phyloP scores from a whole-genome alignment of 2,329 filamentous ascomycete genomes.

The Sarocladium strictum region DNA sequence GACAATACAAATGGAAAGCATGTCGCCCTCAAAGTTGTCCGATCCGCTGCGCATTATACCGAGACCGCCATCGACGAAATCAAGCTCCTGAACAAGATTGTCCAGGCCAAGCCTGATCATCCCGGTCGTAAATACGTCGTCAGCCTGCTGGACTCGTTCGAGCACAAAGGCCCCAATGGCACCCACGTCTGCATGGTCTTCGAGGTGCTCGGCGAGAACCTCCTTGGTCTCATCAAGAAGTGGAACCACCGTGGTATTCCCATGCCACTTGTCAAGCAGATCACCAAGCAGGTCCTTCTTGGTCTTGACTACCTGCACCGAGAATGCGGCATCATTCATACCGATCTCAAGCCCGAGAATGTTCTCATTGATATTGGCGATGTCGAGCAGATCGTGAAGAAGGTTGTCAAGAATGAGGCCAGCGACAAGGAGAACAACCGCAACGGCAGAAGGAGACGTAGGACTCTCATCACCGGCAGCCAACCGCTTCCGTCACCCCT shows the following conservation, averaged over 20 bases:
- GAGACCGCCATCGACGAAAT: constrained; percentile 99
- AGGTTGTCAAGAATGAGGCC: constrained; percentile 78
- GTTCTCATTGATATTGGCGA: constrained; percentile 98
- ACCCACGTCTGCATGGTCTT: constrained; percentile 99
- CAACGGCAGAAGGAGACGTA: constrained; percentile 81
- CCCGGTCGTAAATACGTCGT: constrained; percentile 94
- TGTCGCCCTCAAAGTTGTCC: constrained; percentile 95
- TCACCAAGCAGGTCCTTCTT: constrained; percentile 94
- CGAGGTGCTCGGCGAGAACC: constrained; percentile 91
- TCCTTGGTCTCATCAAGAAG: constrained; percentile 91
- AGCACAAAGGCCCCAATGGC: constrained; percentile 94
- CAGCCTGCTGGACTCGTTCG: constrained; percentile 91
- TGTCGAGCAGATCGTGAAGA: constrained; percentile 96
- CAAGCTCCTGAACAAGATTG: constrained; percentile 94
- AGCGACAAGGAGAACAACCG: constrained; percentile 87
- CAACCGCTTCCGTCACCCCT: constrained; percentile 93
- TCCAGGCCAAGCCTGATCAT: constrained; percentile 89
- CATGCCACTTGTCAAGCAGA: constrained; percentile 94
- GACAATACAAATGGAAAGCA: constrained; percentile 89
- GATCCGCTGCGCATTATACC: constrained; percentile 96
- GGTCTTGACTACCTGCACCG: constrained; percentile 94
- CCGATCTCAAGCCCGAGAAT: constrained; percentile 95
- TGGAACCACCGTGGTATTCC: constrained; percentile 98
- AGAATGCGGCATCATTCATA: constrained; percentile 98
- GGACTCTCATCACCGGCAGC: constrained; percentile 94